A percentile compares a stretch with the other conserved stretches of the same genome.
phyloP scores from a whole-genome alignment of 495 filamentous ascomycete genomes.

The Massariosphaeria phaeospora region DNA sequence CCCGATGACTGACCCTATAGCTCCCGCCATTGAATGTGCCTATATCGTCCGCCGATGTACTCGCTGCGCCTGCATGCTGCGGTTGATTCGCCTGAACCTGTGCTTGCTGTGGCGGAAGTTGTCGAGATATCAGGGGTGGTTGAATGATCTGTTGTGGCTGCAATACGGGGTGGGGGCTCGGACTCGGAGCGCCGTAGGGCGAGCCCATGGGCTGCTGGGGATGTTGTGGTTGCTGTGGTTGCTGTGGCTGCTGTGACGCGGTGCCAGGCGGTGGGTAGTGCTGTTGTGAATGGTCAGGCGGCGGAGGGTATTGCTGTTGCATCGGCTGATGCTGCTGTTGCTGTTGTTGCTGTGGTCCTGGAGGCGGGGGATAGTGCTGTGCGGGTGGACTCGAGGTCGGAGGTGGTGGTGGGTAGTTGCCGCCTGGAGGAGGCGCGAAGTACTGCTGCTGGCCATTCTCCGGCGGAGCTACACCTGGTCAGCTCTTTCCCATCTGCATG shows the following conservation, averaged over 20 bases:
- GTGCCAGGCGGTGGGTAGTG: conserved; percentile 31
- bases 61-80: conserved; percentile 53
- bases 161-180: conserved; percentile 40
- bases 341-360: conserved; percentile 26
- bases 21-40: conserved; percentile 95
- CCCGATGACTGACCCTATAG: conserved; percentile 88
- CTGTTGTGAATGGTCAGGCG: conserved; percentile 39
- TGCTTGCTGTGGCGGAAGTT: conserved; percentile 13
- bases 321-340: conserved; percentile 40
- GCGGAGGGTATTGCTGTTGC: too few species aligned
- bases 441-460: conserved; percentile 24
- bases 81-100: conserved; percentile 15
- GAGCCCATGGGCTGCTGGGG: conserved; percentile 35
- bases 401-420: conserved; percentile 34
- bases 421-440: conserved; percentile 19
- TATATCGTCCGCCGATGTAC: conserved; percentile 64
- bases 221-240: conserved; percentile 39
- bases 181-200: conserved; percentile 28
- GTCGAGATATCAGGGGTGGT: conserved; percentile 7
- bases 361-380: conserved; percentile 17
- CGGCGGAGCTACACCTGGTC: conserved; percentile 33
- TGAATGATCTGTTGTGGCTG: conserved; percentile 28
- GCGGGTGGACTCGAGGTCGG: conserved; percentile 21
- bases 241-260: conserved; percentile 5
- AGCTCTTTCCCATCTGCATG: not conserved